Percentiles rank a stretch among this genome's conserved stretches.
Conservation (phyloP, 1,284 basidiomycete species). For the Trametes sp. region DNA sequence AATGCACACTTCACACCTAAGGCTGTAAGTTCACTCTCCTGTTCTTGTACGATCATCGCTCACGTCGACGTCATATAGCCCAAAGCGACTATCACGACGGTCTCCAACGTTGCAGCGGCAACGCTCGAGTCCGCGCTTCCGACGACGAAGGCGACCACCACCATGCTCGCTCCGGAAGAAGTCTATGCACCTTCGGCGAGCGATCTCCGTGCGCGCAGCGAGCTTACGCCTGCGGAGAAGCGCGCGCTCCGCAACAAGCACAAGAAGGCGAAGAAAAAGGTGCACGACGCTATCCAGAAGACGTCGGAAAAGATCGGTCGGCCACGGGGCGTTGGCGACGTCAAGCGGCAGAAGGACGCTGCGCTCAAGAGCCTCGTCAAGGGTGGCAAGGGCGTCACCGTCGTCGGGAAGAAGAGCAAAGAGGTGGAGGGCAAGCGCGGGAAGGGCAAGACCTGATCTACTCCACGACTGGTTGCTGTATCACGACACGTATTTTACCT, state of each 20-base stretch:
- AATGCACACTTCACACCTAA: constrained; percentile 98
- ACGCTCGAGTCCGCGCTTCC: constrained; percentile 92
- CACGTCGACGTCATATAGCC: constrained; percentile 67
- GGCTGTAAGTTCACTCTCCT: constrained; percentile 60
- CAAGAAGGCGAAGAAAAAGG: constrained; percentile 79
- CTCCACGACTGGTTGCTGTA: constrained; percentile 8
- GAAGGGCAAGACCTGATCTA: constrained; percentile 38
- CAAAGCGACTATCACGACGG: constrained; percentile 87
- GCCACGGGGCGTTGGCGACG: constrained; percentile 51
- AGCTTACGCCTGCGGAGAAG: constrained; percentile 90
- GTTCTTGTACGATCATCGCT: constrained; percentile 6
- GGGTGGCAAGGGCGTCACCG: constrained; percentile 85
- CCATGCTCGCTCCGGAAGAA: constrained; percentile 95
- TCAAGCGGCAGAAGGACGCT: constrained; percentile 84
- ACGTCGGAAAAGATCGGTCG: constrained; percentile 72
- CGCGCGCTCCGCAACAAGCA: constrained; percentile 74
- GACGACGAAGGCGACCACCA: constrained; percentile 75
- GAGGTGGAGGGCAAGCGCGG: constrained; percentile 44
- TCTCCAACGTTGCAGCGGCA: constrained; percentile 88
- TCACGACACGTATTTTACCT: constrained; percentile 18
- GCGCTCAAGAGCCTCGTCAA: constrained; percentile 84
- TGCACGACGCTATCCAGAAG: constrained; percentile 73
- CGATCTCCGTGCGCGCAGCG: constrained; percentile 71
- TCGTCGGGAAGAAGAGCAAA: constrained; percentile 78
- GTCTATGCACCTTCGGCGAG: constrained; percentile 71